Evolutionary conservation across 108 stramenopile genomes (phyloP).

Genomic region (Parietichytrium sp.): DNA sequence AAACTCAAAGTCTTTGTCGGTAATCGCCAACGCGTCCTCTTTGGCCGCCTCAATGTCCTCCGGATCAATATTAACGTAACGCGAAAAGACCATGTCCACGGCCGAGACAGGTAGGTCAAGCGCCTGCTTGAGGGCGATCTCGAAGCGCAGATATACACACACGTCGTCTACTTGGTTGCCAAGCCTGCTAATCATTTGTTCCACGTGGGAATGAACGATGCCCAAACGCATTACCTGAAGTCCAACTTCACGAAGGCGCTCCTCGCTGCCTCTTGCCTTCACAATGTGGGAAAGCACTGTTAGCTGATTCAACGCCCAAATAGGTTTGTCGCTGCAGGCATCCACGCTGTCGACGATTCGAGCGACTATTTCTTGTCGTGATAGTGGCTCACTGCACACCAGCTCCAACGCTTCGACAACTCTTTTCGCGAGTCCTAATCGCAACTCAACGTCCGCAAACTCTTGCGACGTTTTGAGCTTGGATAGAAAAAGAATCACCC

Average conservation of each 20-base stretch:
- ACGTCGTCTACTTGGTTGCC: conserved; percentile 18
- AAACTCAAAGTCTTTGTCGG: conserved; percentile 16
- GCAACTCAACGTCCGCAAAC: not conserved
- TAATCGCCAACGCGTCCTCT: not conserved
- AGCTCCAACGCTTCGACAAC: conserved; percentile 1
- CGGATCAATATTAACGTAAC: not conserved
- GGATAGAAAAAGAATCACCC: not conserved
- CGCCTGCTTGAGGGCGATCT: not conserved
- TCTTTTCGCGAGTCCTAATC: not conserved
- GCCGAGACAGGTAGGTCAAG: conserved; percentile 23
- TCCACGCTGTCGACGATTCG: conserved; percentile 34
- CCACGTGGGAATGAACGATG: conserved; percentile 12
- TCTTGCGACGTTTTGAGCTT: conserved; percentile 21
- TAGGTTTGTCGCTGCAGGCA: conserved; percentile 21
- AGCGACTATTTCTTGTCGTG: conserved; percentile 2
- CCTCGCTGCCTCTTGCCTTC: not conserved
- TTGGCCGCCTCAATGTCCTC: not conserved
- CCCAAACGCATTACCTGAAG: not conserved
- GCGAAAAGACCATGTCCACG: not conserved
- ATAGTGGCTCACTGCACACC: not conserved
- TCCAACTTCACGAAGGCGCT: not conserved
- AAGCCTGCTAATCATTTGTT: not conserved
- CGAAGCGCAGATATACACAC: conserved; percentile 36
- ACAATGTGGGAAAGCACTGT: not conserved
- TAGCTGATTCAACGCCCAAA: conserved; percentile 28